Conservation (phyloP, 2,329 filamentous ascomycete genomes). For the Metarhizium guizhouense region DNA sequence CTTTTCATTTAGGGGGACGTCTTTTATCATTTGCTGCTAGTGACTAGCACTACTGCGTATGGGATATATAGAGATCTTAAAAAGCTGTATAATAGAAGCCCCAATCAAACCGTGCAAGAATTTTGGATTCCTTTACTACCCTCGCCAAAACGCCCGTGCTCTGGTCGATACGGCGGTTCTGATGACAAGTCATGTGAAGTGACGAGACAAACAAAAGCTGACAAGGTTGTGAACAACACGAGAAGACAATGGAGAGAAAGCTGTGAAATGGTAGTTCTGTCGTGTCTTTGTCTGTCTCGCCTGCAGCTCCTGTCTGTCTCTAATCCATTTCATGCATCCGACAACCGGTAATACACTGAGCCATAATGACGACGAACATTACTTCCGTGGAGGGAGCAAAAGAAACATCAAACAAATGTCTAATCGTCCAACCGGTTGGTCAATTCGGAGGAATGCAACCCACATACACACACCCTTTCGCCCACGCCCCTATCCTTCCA, state of each 20-base stretch:
- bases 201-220: not conserved
- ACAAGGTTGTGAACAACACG: not conserved
- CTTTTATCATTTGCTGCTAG: not conserved
- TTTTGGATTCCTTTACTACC: not conserved
- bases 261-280: not conserved
- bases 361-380: not conserved
- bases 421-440: not conserved
- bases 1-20: not conserved
- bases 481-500: not conserved
- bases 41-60: not conserved
- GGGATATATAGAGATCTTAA: not conserved
- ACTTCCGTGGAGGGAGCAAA: not conserved
- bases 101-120: not conserved
- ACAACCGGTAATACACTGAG: not conserved
- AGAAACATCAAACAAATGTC: not conserved
- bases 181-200: not conserved
- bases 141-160: not conserved
- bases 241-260: not conserved
- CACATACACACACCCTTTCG: constrained; percentile 3
- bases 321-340: not conserved
- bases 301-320: not conserved
- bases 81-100: not conserved
- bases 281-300: not conserved
- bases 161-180: not conserved
- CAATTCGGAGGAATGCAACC: constrained; percentile 2